Percentiles rank a stretch among this genome's conserved stretches.
phyloP scores from a whole-genome alignment of 352 stramenopile species.

The Pilasporangium apinafurcum region DNA sequence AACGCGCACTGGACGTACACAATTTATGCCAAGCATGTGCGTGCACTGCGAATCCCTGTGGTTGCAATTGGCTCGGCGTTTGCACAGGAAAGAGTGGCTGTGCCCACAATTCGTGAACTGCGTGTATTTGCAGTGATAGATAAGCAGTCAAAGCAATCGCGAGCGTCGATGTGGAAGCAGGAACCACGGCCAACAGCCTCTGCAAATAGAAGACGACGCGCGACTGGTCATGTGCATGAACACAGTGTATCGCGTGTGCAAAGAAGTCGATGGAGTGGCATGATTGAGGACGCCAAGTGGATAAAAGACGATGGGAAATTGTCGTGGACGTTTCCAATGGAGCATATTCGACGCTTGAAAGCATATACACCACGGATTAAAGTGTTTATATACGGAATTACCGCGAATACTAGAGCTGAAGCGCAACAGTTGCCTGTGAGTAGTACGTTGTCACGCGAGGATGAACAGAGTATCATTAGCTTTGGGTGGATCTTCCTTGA shows the following conservation, averaged over 20 bases:
- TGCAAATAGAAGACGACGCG: background rate
- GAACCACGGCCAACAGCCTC: constrained; percentile 11
- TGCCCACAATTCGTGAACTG: constrained; percentile 35
- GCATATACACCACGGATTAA: constrained; percentile 61
- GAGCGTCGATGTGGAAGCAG: constrained; percentile 43
- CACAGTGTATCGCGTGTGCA: background rate
- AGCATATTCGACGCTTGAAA: constrained; percentile 59
- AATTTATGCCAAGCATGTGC: constrained; percentile 28
- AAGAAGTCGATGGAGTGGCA: constrained; percentile 20
- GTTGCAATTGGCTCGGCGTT: background rate
- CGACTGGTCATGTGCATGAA: background rate
- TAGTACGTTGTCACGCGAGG: constrained; percentile 6
- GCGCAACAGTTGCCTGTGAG: no score
- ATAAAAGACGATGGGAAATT: constrained; percentile 32
- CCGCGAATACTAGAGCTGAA: constrained; percentile 11
- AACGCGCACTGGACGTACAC: constrained; percentile 41
- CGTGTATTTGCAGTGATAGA: constrained; percentile 48
- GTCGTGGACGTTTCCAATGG: constrained; percentile 54
- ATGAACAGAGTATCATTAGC: constrained; percentile 40
- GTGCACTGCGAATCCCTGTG: constrained; percentile 39
- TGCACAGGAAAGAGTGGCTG: background rate
- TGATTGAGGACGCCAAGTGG: constrained; percentile 57
- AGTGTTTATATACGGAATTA: constrained; percentile 62
- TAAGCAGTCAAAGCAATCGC: constrained; percentile 44
- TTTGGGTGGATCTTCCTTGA: constrained; percentile 83